Percentiles rank a stretch among this genome's conserved stretches.
These are phyloP conservation scores for Monosporascus sp. DNA, from an alignment of 2,329 filamentous ascomycete genomes.

Conservation along the genomic window DNA sequence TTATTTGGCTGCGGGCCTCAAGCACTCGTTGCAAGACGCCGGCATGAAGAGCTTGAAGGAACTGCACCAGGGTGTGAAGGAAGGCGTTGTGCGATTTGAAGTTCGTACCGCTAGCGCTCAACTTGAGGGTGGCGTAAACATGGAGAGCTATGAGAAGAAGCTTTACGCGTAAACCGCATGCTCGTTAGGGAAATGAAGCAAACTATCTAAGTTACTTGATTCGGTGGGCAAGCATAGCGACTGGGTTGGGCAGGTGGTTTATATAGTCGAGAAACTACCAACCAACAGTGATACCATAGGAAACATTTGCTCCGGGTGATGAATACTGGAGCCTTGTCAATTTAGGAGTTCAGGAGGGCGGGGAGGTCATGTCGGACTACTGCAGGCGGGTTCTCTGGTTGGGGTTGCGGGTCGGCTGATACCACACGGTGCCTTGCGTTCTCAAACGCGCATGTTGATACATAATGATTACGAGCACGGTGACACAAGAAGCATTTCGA, in stretches of 20 bases:
- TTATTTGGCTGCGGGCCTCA: slow-evolving; percentile 89
- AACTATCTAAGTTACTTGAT: neutral
- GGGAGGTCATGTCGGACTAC: slow-evolving; percentile 12
- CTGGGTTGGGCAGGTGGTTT: neutral
- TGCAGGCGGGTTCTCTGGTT: neutral
- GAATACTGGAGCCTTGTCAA: slow-evolving; percentile 12
- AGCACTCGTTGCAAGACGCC: slow-evolving; percentile 96
- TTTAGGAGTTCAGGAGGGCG: slow-evolving; percentile 6
- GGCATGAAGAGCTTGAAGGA: slow-evolving; percentile 75
- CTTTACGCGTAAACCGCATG: slow-evolving; percentile 68
- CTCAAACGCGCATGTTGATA: neutral
- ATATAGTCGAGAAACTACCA: slow-evolving; percentile 8
- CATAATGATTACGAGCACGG: neutral
- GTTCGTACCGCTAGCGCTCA: slow-evolving; percentile 90
- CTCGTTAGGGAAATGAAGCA: neutral
- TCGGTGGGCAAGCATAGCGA: neutral
- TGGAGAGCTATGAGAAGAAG: slow-evolving; percentile 99
- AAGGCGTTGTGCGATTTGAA: slow-evolving; percentile 83
- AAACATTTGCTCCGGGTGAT: slow-evolving; percentile 10
- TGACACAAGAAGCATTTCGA: no score
- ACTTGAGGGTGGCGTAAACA: slow-evolving; percentile 94
- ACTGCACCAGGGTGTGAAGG: slow-evolving; percentile 69
- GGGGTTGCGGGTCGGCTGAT: neutral
- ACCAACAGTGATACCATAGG: slow-evolving; percentile 15
- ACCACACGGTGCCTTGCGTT: neutral